Base-by-base conservation (phyloP, 345 rosid species). In the Kernera saxatilis region DNA sequence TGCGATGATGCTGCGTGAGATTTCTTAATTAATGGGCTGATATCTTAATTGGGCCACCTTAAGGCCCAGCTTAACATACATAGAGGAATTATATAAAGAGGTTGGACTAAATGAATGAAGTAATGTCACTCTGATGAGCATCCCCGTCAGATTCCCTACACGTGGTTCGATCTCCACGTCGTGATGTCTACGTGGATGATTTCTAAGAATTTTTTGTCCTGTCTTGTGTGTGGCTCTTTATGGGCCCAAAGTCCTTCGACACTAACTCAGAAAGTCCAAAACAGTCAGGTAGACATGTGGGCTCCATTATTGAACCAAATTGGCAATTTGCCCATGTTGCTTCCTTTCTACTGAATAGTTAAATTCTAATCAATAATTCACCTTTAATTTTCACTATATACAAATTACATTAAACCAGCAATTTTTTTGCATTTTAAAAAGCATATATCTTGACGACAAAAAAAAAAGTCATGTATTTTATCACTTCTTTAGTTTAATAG, bases 231-330 rank as follows among this genome's bases (percentile, higher is more conserved):
- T 67, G 65, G 54, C 6, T 1, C 12, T 17, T 18, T 14, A 64
- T 74, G 73, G 73, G 72, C 48, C 72, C 78, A 50, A 21, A 41
- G 32, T n/a, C 14, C 32, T 67, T 32, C 5, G 69, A 74, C 73
- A 50, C 73, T 67, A 74, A 52, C 57, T 51, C 69, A 33, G 64
- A 74, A 74, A 74, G 64, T 74, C 78, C 78, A 75, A 75, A 68
- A 60, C 3, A 19, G 57, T 75, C 74, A 75, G 74, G 64, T 68
- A 32, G 17, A 60, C 69, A 68, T 43, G 78, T 50, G 56, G 78
- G 64, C 12, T 19, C 64, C 50, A 18, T 53, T 44, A 13, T 19
- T 13, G 23, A 75, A 67, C 74, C 74, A 75, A 75, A 39, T 75
- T 75, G 74, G 78, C 70, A 68, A 75, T 61, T 68, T 68, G 70